Evolutionary conservation across 2,329 filamentous ascomycete species (phyloP).

Genomic region (Passalora sequoiae): DNA sequence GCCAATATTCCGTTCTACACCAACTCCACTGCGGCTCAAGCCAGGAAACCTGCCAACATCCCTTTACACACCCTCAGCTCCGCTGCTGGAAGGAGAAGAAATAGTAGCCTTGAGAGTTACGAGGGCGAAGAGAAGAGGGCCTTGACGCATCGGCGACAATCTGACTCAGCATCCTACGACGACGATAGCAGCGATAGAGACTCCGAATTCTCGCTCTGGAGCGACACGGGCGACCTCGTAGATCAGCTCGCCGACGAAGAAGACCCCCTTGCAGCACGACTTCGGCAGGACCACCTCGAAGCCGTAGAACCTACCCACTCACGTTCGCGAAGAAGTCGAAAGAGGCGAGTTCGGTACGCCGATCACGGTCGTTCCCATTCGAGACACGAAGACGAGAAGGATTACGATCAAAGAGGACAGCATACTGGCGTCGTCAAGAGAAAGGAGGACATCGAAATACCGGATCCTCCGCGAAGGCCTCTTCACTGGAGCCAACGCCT

Average conservation of each 20-base stretch:
- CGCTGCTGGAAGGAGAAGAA: conserved; percentile 40
- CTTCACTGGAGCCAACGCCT: conserved; percentile 64
- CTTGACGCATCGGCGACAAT: conserved; percentile 40
- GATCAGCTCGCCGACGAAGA: conserved; percentile 81
- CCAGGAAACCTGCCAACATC: conserved; percentile 74
- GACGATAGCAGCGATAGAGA: conserved; percentile 22
- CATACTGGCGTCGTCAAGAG: conserved; percentile 45
- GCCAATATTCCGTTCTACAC: conserved; percentile 68
- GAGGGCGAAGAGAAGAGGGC: conserved; percentile 48
- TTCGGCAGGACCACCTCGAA: conserved; percentile 61
- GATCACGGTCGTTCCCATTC: conserved; percentile 24
- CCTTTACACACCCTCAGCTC: conserved; percentile 69
- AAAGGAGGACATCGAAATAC: conserved; percentile 75
- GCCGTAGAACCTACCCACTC: conserved; percentile 38
- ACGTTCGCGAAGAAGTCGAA: conserved; percentile 14
- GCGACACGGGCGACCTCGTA: conserved; percentile 89
- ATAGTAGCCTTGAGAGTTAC: conserved; percentile 38
- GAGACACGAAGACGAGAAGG: conserved; percentile 34
- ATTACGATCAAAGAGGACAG: conserved; percentile 24
- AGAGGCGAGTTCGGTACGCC: conserved; percentile 61
- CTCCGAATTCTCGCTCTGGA: conserved; percentile 78
- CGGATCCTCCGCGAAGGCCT: conserved; percentile 58
- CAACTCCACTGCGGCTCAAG: conserved; percentile 41
- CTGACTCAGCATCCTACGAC: conserved; percentile 20
- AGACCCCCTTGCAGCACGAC: conserved; percentile 69